These are phyloP conservation scores for Ochetophila trinervis DNA, from an alignment of 306 rosid species.

Conservation along the genomic window DNA sequence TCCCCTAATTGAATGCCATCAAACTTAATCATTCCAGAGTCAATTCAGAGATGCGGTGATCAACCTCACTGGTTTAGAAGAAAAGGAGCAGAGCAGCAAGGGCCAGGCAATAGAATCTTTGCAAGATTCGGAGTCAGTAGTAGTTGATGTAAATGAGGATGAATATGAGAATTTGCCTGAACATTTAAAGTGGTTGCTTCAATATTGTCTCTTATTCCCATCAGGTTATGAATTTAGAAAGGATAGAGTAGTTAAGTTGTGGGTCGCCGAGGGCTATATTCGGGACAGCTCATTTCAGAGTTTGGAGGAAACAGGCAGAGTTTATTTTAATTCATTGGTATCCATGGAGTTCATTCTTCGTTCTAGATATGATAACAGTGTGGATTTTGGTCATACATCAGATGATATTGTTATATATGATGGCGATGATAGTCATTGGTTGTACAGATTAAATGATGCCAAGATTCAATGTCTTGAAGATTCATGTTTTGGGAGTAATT, in stretches of 20 bases:
- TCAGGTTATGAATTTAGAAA: constrained; percentile 4
- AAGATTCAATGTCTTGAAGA: neutral
- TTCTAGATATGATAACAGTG: neutral
- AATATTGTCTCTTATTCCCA: constrained; percentile 21
- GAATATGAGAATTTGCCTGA: neutral
- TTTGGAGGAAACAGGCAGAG: neutral
- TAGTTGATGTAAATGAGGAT: neutral
- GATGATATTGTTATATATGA: neutral
- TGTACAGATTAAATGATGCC: constrained; percentile 10
- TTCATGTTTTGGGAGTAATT: neutral
- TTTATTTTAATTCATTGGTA: constrained; percentile 1
- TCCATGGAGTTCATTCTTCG: neutral
- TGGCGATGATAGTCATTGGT: neutral
- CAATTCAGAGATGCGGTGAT: too few relatives aligned
- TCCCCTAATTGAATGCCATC: too few relatives aligned
- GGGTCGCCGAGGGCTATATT: constrained; percentile 22
- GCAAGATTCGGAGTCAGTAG: too few relatives aligned
- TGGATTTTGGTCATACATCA: constrained; percentile 1
- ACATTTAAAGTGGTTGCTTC: neutral
- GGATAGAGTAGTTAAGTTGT: constrained; percentile 11
- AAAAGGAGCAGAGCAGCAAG: too few relatives aligned
- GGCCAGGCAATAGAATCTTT: too few relatives aligned
- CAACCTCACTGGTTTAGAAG: too few relatives aligned
- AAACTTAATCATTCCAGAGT: too few relatives aligned
- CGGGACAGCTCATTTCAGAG: neutral